Evolutionary conservation across 768 basidiomycete genomes (phyloP).

Genomic region (Auricularia auricula-judae): DNA sequence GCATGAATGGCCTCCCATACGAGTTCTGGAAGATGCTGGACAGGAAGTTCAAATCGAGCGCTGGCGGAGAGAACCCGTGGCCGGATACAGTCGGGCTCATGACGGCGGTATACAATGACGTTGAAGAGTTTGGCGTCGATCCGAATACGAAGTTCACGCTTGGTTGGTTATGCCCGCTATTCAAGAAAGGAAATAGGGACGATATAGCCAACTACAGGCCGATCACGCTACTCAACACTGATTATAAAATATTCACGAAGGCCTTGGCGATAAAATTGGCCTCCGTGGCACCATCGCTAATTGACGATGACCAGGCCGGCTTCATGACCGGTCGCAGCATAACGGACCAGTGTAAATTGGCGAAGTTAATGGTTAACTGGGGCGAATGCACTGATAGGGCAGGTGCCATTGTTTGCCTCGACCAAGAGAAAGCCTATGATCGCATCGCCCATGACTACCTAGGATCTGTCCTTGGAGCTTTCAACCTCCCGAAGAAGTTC

Average conservation of each 20-base stretch:
- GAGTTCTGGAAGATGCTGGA: neutral
- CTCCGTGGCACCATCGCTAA: constrained; percentile 3
- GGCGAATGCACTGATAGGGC: constrained; percentile 7
- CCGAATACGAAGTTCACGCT: constrained; percentile 10
- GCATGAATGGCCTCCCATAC: neutral
- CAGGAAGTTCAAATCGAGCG: neutral
- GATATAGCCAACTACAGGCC: constrained; percentile 13
- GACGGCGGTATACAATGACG: constrained; percentile 37
- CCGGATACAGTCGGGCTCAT: neutral
- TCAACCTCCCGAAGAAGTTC: constrained; percentile 6
- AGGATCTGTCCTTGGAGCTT: constrained; percentile 2
- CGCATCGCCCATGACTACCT: constrained; percentile 13
- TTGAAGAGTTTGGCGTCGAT: constrained; percentile 15
- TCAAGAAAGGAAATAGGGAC: constrained; percentile 24
- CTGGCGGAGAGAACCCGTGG: neutral
- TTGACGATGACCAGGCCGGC: constrained; percentile 30
- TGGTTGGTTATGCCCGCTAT: constrained; percentile 28
- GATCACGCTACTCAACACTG: constrained; percentile 17
- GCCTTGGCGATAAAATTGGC: constrained; percentile 13
- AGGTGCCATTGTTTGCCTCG: constrained; percentile 9
- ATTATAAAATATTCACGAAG: constrained; percentile 24
- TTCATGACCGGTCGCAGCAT: constrained; percentile 25
- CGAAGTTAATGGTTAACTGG: constrained; percentile 10
- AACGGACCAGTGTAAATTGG: constrained; percentile 21
- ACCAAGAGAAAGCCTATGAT: constrained; percentile 14